Base-by-base conservation (phyloP, 2,329 filamentous ascomycete genomes). In the Aurifilum marmelostoma region DNA sequence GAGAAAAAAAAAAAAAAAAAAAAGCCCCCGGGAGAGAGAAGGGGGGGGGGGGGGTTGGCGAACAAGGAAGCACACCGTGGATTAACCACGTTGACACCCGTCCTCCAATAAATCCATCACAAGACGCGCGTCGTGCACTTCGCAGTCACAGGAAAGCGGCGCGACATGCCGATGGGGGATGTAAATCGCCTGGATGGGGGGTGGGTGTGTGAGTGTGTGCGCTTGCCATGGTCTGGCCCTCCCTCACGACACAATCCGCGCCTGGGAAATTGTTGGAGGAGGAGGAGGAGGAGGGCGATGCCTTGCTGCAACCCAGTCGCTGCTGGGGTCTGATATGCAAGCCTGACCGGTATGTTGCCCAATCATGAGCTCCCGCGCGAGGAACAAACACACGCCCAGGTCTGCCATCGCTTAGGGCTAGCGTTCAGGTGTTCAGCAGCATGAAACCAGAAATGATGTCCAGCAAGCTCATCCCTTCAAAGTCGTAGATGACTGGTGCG, bases 401-500 rank as follows among this genome's bases (percentile, higher is more conserved):
- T 29, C 52, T 56, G 52, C 52, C 52, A 43, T 32, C 29, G 39
- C 56, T 47, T 34, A 7, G 34, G 37, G 37, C 37, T 12, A 39
- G 24, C n/a, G 7, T 18, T 18, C 27, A 37, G 32, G 52, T 43
- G 41, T 58, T 34, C 43, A 62, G n/a, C 37, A 58, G n/a, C 37
- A 58, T 67, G 18, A 61, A 70, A 65, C 34, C 39, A 67, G 65
- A 68, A 70, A 56, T 62, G 65, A 70, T 70, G 27, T 41, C 41
- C 65, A 61, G 18, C 65, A 61, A 54, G 50, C 24, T n/a, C 41
- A 47, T 24, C 34, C 34, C 34, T 34, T 8, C 16, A 43, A 8
- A 18, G 32, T 47, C 12, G 3, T 27, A 58, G 43, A 63, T 59
- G 47, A 68, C 56, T 70, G 66, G 66, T 67, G 68, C 58, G 63